A percentile compares a stretch with the other conserved stretches of the same genome.
phyloP scores from a whole-genome alignment of 805 yeast species.

The Teunomyces panamensis region DNA sequence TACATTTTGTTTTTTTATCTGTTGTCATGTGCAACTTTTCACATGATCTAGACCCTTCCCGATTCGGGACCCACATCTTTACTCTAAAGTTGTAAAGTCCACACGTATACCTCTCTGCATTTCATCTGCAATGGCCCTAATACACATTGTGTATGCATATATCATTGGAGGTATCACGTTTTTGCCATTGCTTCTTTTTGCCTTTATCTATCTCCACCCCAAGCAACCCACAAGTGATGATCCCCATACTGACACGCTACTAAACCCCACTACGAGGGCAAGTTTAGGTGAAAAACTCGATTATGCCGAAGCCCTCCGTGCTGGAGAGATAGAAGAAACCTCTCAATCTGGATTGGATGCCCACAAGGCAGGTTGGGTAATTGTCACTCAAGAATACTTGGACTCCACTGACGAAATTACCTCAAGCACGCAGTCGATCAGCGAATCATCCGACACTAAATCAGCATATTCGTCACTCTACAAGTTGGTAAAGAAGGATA shows the following conservation, averaged over 20 bases:
- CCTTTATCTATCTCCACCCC: conserved; percentile 42
- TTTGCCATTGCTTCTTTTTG: conserved; percentile 53
- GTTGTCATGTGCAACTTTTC: not conserved
- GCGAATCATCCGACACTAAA: conserved; percentile 41
- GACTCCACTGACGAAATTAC: conserved; percentile 46
- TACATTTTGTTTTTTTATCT: not conserved
- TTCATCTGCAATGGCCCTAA: not conserved
- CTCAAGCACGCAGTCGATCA: conserved; percentile 42
- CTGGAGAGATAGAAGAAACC: conserved; percentile 64
- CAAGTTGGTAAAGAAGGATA: conserved; percentile 47
- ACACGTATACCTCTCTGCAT: not conserved
- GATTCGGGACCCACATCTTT: not conserved
- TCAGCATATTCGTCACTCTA: conserved; percentile 62
- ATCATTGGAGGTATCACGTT: conserved; percentile 81
- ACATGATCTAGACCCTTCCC: not conserved
- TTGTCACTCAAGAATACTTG: conserved; percentile 74
- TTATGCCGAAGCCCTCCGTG: conserved; percentile 41
- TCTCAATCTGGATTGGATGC: conserved; percentile 62
- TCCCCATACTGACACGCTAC: conserved; percentile 4
- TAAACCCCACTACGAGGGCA: not conserved
- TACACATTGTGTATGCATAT: conserved; percentile 36
- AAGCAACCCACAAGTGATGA: conserved; percentile 10
- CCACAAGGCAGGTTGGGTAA: conserved; percentile 71
- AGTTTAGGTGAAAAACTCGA: conserved; percentile 16
- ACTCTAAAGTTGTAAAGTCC: not conserved